Evolutionary conservation across 768 basidiomycete species (phyloP).

Genomic region (Amanita rimosa): DNA sequence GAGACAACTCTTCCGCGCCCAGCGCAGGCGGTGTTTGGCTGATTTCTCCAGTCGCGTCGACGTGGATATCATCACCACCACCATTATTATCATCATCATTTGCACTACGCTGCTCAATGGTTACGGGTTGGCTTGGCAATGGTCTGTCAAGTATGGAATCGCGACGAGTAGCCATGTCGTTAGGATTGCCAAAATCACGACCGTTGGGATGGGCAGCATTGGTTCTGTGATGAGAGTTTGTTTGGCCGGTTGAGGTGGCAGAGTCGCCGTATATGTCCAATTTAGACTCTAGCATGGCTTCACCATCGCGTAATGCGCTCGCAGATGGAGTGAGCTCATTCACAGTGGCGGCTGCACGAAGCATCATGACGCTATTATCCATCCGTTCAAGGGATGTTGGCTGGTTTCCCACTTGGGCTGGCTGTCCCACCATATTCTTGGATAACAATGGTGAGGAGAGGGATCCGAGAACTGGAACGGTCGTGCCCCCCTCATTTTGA

Average conservation of each 20-base stretch:
- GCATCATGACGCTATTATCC: background rate
- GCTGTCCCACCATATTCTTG: background rate
- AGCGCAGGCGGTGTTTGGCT: background rate
- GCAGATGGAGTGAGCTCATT: background rate
- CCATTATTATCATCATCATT: conserved; percentile 9
- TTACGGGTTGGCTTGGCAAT: conserved; percentile 3
- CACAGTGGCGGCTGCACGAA: background rate
- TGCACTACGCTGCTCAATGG: background rate
- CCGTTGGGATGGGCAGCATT: background rate
- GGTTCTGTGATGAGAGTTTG: background rate
- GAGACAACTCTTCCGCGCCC: conserved; percentile 14
- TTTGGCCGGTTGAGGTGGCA: background rate
- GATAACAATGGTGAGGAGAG: background rate
- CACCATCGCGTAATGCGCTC: conserved; percentile 1
- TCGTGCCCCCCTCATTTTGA: background rate
- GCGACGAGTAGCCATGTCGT: background rate
- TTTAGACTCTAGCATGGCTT: background rate
- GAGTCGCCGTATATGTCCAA: background rate
- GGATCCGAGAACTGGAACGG: background rate
- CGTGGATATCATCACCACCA: conserved; percentile 11
- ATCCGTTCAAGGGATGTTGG: background rate
- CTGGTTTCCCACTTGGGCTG: background rate
- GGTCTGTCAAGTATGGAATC: background rate
- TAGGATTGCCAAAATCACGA: background rate
- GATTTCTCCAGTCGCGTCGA: conserved; percentile 6